A percentile compares a stretch with the other conserved stretches of the same genome.
Evolutionary conservation across 352 stramenopile genomes (phyloP).

Genomic region (Phytophthora uliginosa): DNA sequence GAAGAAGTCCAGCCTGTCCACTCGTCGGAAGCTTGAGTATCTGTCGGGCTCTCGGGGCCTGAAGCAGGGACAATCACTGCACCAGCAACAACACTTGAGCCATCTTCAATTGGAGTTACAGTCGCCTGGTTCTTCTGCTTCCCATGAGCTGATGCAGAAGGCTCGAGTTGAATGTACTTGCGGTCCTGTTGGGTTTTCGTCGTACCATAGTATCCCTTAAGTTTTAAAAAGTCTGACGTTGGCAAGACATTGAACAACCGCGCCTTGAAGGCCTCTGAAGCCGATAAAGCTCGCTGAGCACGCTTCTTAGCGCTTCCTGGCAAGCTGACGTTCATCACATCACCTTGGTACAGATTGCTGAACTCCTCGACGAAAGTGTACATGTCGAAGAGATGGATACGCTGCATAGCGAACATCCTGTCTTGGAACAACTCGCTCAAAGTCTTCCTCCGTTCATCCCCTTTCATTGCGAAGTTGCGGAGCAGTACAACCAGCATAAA

Average conservation of each 20-base stretch:
- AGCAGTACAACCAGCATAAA: slow-evolving; percentile 90
- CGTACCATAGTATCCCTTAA: slow-evolving; percentile 61
- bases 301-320: slow-evolving; percentile 68
- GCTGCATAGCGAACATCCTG: slow-evolving; percentile 82
- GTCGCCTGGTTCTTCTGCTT: slow-evolving; percentile 34
- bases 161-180: slow-evolving; percentile 35
- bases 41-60: slow-evolving; percentile 16
- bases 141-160: background rate
- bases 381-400: slow-evolving; percentile 83
- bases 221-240: slow-evolving; percentile 73
- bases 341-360: slow-evolving; percentile 74
- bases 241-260: slow-evolving; percentile 69
- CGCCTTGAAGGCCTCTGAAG: slow-evolving; percentile 70
- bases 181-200: slow-evolving; percentile 28
- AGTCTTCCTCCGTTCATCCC: slow-evolving; percentile 80
- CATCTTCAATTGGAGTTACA: slow-evolving; percentile 34
- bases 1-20: slow-evolving; percentile 33
- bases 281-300: slow-evolving; percentile 63
- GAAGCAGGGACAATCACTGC: slow-evolving; percentile 1
- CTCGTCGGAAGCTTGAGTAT: slow-evolving; percentile 24
- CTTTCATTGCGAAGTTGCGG: slow-evolving; percentile 88
- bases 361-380: slow-evolving; percentile 84
- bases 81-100: background rate
- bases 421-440: slow-evolving; percentile 82
- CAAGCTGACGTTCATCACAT: slow-evolving; percentile 85